Evolutionary conservation across 1,284 basidiomycete genomes (phyloP), one percentile per base, ranked within the genome.

Genomic region (Coniophora puteana): DNA sequence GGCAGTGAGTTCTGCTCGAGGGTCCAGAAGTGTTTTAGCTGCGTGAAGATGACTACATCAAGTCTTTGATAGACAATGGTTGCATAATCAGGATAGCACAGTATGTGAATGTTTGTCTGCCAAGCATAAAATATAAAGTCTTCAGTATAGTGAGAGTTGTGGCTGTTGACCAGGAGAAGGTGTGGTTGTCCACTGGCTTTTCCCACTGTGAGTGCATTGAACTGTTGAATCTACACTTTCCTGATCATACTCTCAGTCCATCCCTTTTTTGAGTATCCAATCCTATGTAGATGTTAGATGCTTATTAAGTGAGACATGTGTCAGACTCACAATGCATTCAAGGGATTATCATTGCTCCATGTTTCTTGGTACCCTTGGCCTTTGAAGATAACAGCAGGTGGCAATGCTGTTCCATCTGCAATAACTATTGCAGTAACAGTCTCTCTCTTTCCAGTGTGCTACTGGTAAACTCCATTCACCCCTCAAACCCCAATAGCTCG

Each of bases 341-440:
- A 8, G 17, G 67, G 62, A 46, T 72, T 69, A 22, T 67, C 51
- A 38, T 68, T 51, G 16, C 47, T 46, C 69, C 67, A 72, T 13
- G 41, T 53, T 0, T 48, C 44, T 40, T 61, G 57, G 47, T 53
- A 68, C 4, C 43, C 48, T 18, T 62, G 45, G 2, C 65, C 71
- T 36, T 69, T 71, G 51, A 56, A 69, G 22, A 72, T 69, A 0
- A 68, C 53, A 11, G 53, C 43, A 6, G 62, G 65, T 18, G 52
- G 44, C 8, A 59, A 29, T 0, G 48, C 38, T 0, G 55, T 55
- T 4, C 66, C 59, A 58, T 68, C 59, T 2, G 62, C 64, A 50
- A 63, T 66, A 0, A 61, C 59, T 14, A 69, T 46, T 2, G 67
- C 60, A 8, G 67, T 71, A 18, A 62, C 66, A 40, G 65, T 69